A percentile compares a stretch with the other conserved stretches of the same genome.
phyloP scores from a whole-genome alignment of 2,329 filamentous ascomycete genomes.

The Periconia digitata region DNA sequence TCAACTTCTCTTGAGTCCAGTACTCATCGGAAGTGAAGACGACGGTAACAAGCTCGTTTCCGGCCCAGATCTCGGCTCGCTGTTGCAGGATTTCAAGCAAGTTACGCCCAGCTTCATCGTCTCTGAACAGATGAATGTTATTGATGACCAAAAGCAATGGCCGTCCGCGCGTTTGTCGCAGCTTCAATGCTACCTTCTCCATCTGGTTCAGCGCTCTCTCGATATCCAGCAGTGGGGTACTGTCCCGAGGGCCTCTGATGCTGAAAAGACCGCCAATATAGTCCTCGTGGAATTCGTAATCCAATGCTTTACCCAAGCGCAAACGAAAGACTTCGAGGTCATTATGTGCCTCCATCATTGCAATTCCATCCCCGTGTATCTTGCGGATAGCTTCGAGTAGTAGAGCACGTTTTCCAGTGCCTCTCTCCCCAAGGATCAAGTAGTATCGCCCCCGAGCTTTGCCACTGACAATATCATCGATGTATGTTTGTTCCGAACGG shows the following conservation, averaged over 20 bases:
- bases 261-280: slow-evolving; percentile 95
- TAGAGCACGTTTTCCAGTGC: slow-evolving; percentile 94
- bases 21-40: slow-evolving; percentile 97
- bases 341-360: slow-evolving; percentile 94
- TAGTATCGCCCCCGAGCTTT: slow-evolving; percentile 78
- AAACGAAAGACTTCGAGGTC: slow-evolving; percentile 94
- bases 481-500: slow-evolving; percentile 74
- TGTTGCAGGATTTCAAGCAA: slow-evolving; percentile 92
- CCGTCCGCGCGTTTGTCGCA: slow-evolving; percentile 61
- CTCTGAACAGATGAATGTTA: slow-evolving; percentile 84
- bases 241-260: slow-evolving; percentile 87
- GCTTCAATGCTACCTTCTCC: slow-evolving; percentile 84
- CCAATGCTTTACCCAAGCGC: slow-evolving; percentile 85
- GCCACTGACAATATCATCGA: slow-evolving; percentile 82
- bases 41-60: slow-evolving; percentile 82
- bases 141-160: slow-evolving; percentile 91
- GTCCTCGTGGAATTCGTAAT: slow-evolving; percentile 97
- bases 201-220: slow-evolving; percentile 96
- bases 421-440: slow-evolving; percentile 90
- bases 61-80: slow-evolving; percentile 93
- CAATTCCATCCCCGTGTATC: slow-evolving; percentile 80
- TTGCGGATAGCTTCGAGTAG: slow-evolving; percentile 91
- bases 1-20: slow-evolving; percentile 94
- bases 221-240: slow-evolving; percentile 88
- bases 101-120: slow-evolving; percentile 87